Conservation (phyloP, 495 filamentous ascomycete genomes). For the Aspergillus haitiensis region DNA sequence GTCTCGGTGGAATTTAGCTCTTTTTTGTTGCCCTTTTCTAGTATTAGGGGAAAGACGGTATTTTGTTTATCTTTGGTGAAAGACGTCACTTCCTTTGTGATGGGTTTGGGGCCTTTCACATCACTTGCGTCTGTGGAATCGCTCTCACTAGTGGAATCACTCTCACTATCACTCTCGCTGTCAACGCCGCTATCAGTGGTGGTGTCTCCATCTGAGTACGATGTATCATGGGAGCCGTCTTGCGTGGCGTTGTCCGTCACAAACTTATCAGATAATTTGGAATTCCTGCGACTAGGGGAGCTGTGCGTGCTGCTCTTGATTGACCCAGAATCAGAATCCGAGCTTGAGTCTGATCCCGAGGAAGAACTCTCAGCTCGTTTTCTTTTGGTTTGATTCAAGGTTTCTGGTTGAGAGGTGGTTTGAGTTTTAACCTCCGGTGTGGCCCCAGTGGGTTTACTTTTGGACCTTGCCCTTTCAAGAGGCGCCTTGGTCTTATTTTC, state of each 20-base stretch:
- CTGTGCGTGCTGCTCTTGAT: background rate
- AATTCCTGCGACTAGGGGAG: background rate
- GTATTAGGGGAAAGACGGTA: too few relatives aligned
- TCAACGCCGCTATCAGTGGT: conserved; percentile 8
- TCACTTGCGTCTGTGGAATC: too few relatives aligned
- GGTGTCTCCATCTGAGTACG: conserved; percentile 14
- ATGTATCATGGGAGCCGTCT: conserved; percentile 3
- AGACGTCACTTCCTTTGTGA: too few relatives aligned
- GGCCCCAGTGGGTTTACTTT: conserved; percentile 1
- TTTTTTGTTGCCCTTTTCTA: too few relatives aligned
- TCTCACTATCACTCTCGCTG: background rate
- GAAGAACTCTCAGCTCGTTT: background rate
- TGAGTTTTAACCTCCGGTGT: background rate
- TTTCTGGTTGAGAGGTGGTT: background rate
- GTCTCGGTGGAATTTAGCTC: too few relatives aligned
- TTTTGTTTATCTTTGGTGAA: too few relatives aligned
- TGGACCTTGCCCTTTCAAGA: background rate
- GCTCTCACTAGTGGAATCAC: too few relatives aligned
- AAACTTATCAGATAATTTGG: conserved; percentile 2
- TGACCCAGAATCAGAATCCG: conserved; percentile 5
- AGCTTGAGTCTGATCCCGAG: background rate
- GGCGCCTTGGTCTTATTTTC: too few relatives aligned
- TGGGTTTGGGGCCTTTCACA: too few relatives aligned
- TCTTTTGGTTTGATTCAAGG: background rate
- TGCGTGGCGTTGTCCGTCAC: background rate